A percentile compares a stretch with the other conserved stretches of the same genome.
phyloP scores from a whole-genome alignment of 495 filamentous ascomycete genomes.

The Choiromyces venosus region DNA sequence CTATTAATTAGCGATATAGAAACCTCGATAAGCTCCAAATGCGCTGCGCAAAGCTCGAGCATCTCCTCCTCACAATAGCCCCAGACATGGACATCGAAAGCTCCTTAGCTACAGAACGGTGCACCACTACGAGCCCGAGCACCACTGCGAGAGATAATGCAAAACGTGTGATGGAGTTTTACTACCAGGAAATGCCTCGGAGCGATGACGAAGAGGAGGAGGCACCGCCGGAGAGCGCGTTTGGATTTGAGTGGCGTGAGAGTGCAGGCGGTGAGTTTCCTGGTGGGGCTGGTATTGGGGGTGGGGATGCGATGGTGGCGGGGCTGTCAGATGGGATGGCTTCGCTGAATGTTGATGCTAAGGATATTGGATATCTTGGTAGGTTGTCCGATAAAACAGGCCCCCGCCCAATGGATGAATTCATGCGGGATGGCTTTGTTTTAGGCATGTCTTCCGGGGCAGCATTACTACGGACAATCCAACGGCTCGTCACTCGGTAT shows the following conservation, averaged over 20 bases:
- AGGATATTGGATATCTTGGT: conserved; percentile 43
- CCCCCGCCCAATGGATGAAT: conserved; percentile 1
- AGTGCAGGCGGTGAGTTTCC: conserved; percentile 16
- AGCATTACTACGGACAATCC: conserved; percentile 30
- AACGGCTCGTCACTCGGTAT: conserved; percentile 23
- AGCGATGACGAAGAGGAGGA: conserved; percentile 24
- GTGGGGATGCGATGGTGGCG: conserved; percentile 6
- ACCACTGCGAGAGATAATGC: conserved; percentile 10
- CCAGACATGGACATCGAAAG: conserved; percentile 42
- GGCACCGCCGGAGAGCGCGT: conserved; percentile 29
- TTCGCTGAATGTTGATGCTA: conserved; percentile 37
- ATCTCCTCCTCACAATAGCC: conserved; percentile 38
- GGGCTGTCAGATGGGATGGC: conserved; percentile 43
- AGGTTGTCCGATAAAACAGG: conserved; percentile 5
- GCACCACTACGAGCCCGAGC: conserved; percentile 10
- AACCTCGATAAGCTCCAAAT: conserved; percentile 43
- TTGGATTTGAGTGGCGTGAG: conserved; percentile 42
- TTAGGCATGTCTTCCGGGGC: conserved; percentile 34
- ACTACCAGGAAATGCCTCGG: conserved; percentile 17
- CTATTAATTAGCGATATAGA: conserved; percentile 18
- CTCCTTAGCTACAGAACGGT: conserved; percentile 24
- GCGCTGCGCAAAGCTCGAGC: conserved; percentile 39
- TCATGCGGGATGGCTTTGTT: conserved; percentile 1
- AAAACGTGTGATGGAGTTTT: conserved; percentile 8
- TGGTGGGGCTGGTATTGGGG: conserved; percentile 3